Conservation (phyloP, 2,329 filamentous ascomycete genomes). For the Fusarium setosum region DNA sequence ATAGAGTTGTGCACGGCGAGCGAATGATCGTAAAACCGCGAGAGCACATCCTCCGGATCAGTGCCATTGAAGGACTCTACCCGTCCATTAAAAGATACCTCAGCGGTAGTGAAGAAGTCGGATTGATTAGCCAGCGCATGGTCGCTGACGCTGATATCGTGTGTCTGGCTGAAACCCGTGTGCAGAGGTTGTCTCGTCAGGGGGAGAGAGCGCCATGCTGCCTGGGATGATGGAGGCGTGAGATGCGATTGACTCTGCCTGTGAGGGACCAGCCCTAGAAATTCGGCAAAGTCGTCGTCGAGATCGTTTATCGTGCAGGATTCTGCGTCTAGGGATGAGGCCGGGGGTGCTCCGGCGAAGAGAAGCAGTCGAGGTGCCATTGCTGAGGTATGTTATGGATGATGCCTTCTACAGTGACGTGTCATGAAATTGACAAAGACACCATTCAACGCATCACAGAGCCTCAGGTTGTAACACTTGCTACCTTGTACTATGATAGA, state of each 20-base stretch:
- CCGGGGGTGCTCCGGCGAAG: slow-evolving; percentile 49
- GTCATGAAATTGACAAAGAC: not conserved
- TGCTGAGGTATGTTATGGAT: not conserved
- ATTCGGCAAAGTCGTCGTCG: slow-evolving; percentile 37
- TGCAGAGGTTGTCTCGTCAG: slow-evolving; percentile 58
- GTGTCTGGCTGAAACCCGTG: slow-evolving; percentile 65
- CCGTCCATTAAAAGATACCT: slow-evolving; percentile 48
- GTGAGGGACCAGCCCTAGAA: slow-evolving; percentile 37
- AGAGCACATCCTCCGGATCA: slow-evolving; percentile 56
- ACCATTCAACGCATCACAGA: slow-evolving; percentile 12
- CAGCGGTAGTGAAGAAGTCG: slow-evolving; percentile 61
- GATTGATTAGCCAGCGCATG: slow-evolving; percentile 45
- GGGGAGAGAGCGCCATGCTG: slow-evolving; percentile 67
- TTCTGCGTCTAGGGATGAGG: slow-evolving; percentile 42
- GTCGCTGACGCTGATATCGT: slow-evolving; percentile 50
- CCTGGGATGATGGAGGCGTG: slow-evolving; percentile 48
- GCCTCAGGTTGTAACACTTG: not conserved
- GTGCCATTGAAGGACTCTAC: slow-evolving; percentile 40
- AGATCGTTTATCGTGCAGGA: slow-evolving; percentile 47
- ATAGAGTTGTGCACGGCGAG: slow-evolving; percentile 76
- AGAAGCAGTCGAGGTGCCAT: slow-evolving; percentile 52
- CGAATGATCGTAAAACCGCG: slow-evolving; percentile 83
- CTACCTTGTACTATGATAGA: not conserved
- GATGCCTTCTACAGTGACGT: not conserved
- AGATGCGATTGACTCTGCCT: not conserved